A percentile compares a stretch with the other conserved stretches of the same genome.
Conservation (phyloP, 2,329 filamentous ascomycete species). For the Aureobasidium namibiae region DNA sequence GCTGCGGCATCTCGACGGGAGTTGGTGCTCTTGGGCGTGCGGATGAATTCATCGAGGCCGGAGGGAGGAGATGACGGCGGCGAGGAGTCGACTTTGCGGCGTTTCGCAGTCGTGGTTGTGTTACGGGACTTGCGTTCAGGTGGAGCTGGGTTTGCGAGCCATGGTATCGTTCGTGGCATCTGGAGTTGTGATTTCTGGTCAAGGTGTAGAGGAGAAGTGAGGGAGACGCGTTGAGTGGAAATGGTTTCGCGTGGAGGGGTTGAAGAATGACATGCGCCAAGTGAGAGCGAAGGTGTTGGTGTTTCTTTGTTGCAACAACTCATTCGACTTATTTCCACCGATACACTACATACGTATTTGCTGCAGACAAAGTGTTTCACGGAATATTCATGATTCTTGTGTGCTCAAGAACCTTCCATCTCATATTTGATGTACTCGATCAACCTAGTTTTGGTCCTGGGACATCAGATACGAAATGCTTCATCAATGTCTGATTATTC, state of each 20-base stretch:
- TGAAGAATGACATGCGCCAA: slow-evolving; percentile 9
- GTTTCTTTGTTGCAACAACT: neutral
- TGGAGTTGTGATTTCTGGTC: neutral
- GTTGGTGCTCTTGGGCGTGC: slow-evolving; percentile 11
- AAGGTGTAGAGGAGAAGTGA: neutral
- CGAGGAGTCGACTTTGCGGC: slow-evolving; percentile 15
- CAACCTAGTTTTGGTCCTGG: neutral
- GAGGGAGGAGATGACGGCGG: slow-evolving; percentile 21
- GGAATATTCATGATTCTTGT: neutral
- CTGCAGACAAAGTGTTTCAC: neutral
- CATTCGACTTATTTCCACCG: neutral
- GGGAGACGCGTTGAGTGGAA: slow-evolving; percentile 7
- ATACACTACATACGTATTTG: neutral
- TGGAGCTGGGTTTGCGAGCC: slow-evolving; percentile 20
- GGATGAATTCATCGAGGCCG: slow-evolving; percentile 20
- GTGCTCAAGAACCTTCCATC: neutral
- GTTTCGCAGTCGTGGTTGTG: slow-evolving; percentile 10
- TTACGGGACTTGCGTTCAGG: slow-evolving; percentile 13
- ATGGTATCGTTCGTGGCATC: slow-evolving; percentile 29
- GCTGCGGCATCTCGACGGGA: neutral
- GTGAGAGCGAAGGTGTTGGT: neutral
- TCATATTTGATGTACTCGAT: neutral
- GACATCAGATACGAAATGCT: neutral
- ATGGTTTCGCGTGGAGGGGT: neutral
- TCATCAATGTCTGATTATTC: slow-evolving; percentile 1